Evolutionary conservation across 192 early-diverging fungal species (phyloP).

Genomic region (Coemansia sp.): DNA sequence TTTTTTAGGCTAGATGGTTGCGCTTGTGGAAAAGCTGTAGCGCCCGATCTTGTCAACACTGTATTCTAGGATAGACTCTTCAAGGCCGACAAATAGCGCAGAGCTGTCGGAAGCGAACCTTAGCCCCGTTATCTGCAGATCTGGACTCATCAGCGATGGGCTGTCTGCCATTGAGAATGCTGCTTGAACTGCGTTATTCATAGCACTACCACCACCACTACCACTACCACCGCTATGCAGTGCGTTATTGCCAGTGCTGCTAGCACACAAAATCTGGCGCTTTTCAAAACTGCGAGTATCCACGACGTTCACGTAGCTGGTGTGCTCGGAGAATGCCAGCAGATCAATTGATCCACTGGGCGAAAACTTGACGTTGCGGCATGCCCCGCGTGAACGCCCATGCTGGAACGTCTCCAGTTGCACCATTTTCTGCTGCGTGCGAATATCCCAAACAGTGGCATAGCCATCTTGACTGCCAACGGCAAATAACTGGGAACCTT

Average conservation of each 20-base stretch:
- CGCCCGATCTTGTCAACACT: slow-evolving; percentile 75
- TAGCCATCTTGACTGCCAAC: slow-evolving; percentile 94
- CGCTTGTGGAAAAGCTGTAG: slow-evolving; percentile 77
- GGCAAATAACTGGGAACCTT: slow-evolving; percentile 89
- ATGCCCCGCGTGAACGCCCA: slow-evolving; percentile 60
- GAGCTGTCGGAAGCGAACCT: slow-evolving; percentile 80
- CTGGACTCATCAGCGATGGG: slow-evolving; percentile 16
- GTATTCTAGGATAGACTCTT: slow-evolving; percentile 79
- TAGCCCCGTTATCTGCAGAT: slow-evolving; percentile 86
- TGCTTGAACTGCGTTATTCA: slow-evolving; percentile 16
- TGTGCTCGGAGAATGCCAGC: slow-evolving; percentile 71
- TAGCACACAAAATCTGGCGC: slow-evolving; percentile 77
- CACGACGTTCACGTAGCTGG: slow-evolving; percentile 78
- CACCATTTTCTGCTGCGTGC: slow-evolving; percentile 70
- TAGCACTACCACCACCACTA: neutral
- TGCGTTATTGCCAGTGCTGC: slow-evolving; percentile 20
- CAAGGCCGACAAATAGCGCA: slow-evolving; percentile 86
- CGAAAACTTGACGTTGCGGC: slow-evolving; percentile 91
- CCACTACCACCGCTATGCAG: too few species aligned
- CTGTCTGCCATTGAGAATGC: slow-evolving; percentile 17
- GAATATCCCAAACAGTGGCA: slow-evolving; percentile 91
- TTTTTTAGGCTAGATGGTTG: slow-evolving; percentile 59
- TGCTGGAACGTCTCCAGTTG: slow-evolving; percentile 70
- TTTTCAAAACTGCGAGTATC: slow-evolving; percentile 87
- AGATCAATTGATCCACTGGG: slow-evolving; percentile 87